Evolutionary conservation across 2,329 filamentous ascomycete species (phyloP), one percentile per base, ranked within the genome.

Genomic region (Arthrinium phaeospermum): DNA sequence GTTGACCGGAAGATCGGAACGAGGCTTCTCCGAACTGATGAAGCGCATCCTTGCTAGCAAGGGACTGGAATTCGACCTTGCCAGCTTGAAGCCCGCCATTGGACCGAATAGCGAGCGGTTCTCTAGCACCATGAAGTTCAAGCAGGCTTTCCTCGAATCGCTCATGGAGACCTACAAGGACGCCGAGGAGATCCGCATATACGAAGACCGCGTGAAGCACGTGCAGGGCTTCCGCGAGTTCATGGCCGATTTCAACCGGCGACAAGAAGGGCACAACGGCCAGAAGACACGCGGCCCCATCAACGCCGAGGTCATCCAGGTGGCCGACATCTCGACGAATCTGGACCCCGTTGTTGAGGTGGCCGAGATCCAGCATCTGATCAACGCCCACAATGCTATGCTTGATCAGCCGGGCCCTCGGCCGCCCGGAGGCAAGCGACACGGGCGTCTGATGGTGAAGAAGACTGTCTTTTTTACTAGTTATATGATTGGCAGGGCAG

Each of bases 401-500:
- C 83, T 92, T 53, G 79, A 78, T 57, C 80, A 81, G 30, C 61
- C 83, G 85, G 72, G 83, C 67, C 77, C 81, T 68, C 75, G 82
- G 74, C 68, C 82, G 80, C 72, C 84, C 57, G 73, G 77, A 22
- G 70, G 57, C 57, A 69, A 68, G 22, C 82, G 82, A 37, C 81
- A 81, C 68, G 80, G 83, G 53, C 84, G 83, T 67, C 86, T 96
- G 73, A 88, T 90, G 76, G 94, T 99, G 80, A 94, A 94, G 81
- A 95, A 95, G 80, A 94, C 91, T 1, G 92, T 98, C 69, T 94
- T 95, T 82, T 98, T 96, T 83, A 98, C 96, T 1, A 94, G 94
- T 69, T 98, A 99, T 82, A 90, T 97, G 82, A 92, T 99, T 75
- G 87, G 87, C 53, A 86, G 90, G 68, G 86, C 89, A 37, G 94